Evolutionary conservation across 768 basidiomycete genomes (phyloP), one percentile per base, ranked within the genome.

Genomic region (Boletus subcaerulescens): DNA sequence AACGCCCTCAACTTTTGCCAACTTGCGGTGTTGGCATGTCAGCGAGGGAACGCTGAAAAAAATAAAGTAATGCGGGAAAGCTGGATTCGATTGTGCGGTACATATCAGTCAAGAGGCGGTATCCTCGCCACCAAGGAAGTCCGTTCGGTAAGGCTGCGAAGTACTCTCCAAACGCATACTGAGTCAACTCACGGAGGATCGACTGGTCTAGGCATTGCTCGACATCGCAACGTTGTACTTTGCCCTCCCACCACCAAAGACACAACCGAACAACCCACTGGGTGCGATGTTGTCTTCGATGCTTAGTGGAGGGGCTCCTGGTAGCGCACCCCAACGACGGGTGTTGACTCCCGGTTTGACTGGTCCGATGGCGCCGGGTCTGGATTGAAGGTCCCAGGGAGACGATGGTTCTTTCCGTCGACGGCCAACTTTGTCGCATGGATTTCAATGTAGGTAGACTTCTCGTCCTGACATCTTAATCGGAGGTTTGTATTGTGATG

Each of bases 221-320:
- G 87, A 90, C 50, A 74, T 95, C 48, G 85, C 81, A 5, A 78
- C 78, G 14, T 69, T 93, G 24, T 94, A 91, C 72, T 98, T 99
- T 72, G 87, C 86, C 9, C 87, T 98, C 46, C 88, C 91, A 8
- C 87, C 85, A 35, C 89, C 92, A 48, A 77, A 86, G 53, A 71
- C 74, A 51, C 81, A 86, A 67, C 79, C 83, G 12, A 83, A 77
- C 8, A 96, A 96, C 66, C 88, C 95, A 6, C 71, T 98, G 47
- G 90, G 87, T 29, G 92, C 94, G 29, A 89, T 98, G 80, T 74
- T 98, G 71, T 91, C 93, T 5, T 86, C 87, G 5, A 74, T 98
- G 67, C 88, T 98, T 55, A 94, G 94, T 26, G 91, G 91, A 8
- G 80, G 80, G 2, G 61, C 76, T 11, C 69, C 76, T 32, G 66